These are phyloP conservation scores for Agarophyton chilense DNA, from an alignment of 23 red algal species.

Conservation along the genomic window DNA sequence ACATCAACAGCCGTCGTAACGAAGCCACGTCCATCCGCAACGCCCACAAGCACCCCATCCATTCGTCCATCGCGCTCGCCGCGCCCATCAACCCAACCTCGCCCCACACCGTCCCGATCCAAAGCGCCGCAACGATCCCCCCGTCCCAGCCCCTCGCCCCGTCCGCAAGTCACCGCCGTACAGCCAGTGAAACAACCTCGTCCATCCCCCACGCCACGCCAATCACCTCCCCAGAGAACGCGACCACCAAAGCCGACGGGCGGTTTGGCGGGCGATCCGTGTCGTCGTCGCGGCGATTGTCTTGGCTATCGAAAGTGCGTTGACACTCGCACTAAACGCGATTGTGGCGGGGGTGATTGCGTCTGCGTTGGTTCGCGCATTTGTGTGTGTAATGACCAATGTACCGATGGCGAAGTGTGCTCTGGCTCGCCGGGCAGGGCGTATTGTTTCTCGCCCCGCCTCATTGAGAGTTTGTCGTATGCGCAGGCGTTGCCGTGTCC, in stretches of 20 bases:
- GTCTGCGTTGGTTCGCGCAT: slow-evolving; percentile 26
- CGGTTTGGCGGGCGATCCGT: slow-evolving; percentile 39
- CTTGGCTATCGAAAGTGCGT: slow-evolving; percentile 23
- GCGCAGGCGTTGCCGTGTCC: slow-evolving; percentile 26
- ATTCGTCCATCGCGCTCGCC: background rate
- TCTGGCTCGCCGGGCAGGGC: slow-evolving; percentile 1
- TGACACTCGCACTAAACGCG: background rate
- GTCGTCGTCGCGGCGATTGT: slow-evolving; percentile 5
- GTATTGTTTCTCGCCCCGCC: slow-evolving; percentile 27
- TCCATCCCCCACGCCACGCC: background rate
- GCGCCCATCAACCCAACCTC: background rate
- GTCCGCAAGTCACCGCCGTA: background rate
- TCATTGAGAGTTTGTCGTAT: slow-evolving; percentile 26
- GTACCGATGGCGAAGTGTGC: slow-evolving; percentile 43
- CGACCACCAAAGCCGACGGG: background rate
- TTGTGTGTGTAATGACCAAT: slow-evolving; percentile 37
- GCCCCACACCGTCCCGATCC: background rate
- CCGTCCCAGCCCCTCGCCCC: slow-evolving; percentile 17
- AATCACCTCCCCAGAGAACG: background rate
- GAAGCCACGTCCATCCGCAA: background rate
- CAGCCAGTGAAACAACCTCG: background rate
- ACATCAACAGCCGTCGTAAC: background rate
- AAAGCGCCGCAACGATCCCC: background rate
- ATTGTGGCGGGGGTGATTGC: background rate
- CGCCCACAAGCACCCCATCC: background rate